Evolutionary conservation across 1,284 basidiomycete species (phyloP).

Genomic region (Xerocomus cyaneibrunnescens): DNA sequence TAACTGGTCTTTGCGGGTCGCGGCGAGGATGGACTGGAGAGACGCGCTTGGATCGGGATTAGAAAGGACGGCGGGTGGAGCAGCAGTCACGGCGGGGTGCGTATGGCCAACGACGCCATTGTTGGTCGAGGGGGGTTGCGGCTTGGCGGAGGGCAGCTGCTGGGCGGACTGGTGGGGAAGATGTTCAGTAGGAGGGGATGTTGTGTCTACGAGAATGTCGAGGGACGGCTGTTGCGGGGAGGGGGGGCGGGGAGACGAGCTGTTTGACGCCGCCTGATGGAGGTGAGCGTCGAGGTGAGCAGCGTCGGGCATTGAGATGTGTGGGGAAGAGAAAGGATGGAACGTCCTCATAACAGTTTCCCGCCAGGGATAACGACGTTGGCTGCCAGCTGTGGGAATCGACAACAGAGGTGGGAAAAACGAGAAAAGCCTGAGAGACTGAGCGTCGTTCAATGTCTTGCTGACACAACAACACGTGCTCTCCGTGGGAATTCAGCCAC

Average conservation of each 20-base stretch:
- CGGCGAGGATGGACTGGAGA: conserved; percentile 61
- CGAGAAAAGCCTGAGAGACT: conserved; percentile 31
- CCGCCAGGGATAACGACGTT: conserved; percentile 41
- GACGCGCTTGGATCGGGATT: conserved; percentile 55
- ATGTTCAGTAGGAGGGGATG: conserved; percentile 29
- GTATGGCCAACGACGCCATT: conserved; percentile 34
- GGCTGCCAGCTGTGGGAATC: conserved; percentile 42
- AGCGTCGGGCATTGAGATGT: conserved; percentile 45
- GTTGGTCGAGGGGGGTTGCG: conserved; percentile 21
- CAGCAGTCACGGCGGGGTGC: conserved; percentile 37
- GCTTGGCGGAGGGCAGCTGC: conserved; percentile 26
- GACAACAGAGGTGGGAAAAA: conserved; percentile 41
- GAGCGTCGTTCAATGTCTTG: conserved; percentile 19
- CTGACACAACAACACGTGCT: conserved; percentile 31
- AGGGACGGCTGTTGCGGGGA: conserved; percentile 42
- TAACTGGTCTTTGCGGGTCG: conserved; percentile 45
- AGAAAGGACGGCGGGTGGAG: conserved; percentile 39
- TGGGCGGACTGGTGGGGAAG: conserved; percentile 29
- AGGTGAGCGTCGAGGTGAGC: conserved; percentile 39
- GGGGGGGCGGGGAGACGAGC: conserved; percentile 39
- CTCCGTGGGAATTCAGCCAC: conserved; percentile 32
- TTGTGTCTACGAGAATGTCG: conserved; percentile 43
- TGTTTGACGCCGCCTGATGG: conserved; percentile 36
- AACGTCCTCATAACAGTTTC: conserved; percentile 43
- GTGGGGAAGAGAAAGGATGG: conserved; percentile 43